Percentiles rank a stretch among this genome's conserved stretches.
These are phyloP conservation scores for Dictyostelium firmibasis DNA, from an alignment of 78 protist genomes.

Conservation along the genomic window DNA sequence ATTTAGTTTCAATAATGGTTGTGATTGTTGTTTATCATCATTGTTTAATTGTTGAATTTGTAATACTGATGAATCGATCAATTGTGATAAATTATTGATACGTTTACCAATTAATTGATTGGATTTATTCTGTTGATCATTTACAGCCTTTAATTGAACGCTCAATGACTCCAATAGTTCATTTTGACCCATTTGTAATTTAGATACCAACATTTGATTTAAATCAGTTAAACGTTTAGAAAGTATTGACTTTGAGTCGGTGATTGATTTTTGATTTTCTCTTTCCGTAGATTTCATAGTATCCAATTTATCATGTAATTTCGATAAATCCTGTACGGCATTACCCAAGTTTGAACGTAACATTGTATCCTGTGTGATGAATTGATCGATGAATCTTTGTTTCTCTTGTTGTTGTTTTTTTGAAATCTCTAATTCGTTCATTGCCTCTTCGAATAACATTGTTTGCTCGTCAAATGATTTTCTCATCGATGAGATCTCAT, in stretches of 20 bases:
- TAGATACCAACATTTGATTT: not conserved
- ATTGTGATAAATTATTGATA: not conserved
- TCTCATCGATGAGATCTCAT: not conserved
- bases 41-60: not conserved
- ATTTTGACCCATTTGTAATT: not conserved
- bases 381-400: not conserved
- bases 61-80: not conserved
- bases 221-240: not conserved
- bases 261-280: not conserved
- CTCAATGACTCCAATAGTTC: not conserved
- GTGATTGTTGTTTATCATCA: not conserved
- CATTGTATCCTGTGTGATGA: not conserved
- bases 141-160: not conserved
- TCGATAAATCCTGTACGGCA: not conserved
- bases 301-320: not conserved
- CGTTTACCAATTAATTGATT: not conserved
- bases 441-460: not conserved
- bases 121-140: constrained; percentile 1
- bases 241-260: not conserved
- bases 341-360: not conserved
- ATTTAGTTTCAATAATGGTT: constrained; percentile 9
- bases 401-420: not conserved
- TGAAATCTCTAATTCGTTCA: not conserved
- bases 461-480: constrained; percentile 3
- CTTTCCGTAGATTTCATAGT: not conserved